Evolutionary conservation across 805 yeast genomes (phyloP), one percentile per base, ranked within the genome.

Genomic region (Grigorovia humatica): DNA sequence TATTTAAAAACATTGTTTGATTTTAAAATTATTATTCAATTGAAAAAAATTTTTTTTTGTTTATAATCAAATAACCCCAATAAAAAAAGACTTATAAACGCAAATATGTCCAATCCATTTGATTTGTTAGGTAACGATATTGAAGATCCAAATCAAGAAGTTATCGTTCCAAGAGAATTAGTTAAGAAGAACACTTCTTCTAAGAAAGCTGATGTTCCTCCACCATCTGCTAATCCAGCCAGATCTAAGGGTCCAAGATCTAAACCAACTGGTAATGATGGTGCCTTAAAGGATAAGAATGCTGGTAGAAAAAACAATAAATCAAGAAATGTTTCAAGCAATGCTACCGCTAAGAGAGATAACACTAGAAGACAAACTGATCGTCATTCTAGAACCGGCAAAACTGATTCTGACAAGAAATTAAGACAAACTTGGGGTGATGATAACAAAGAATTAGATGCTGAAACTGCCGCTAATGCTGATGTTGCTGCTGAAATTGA

Each of bases 351-450:
- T 52, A 80, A 80, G 61, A 79, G 79, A 65, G 69, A 79, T 64
- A 73, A 76, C 68, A 80, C 80, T 74, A 69, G 72, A 66, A 67
- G 64, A 61, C 54, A 74, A 70, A 60, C 69, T 58, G 98, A 91
- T 81, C 93, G 95, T 74, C 93, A 82, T 68, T 81, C 91, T 60
- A 86, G 85, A 78, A 68, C 87, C 59, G 88, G 84, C 67, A 87
- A 85, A 78, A 70, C 81, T 65, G 96, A 89, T 76, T 76, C 96
- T 62, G 80, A 78, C 62, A 90, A 88, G 83, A 83, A 85, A 72
- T 78, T 84, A 66, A 80, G 77, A 71, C 83, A 82, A 74, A 90
- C 89, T 60, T 88, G 96, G 91, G 95, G 96, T 68, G 88, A 83
- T 68, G 81, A 83, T 72, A 74, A 74, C 61, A 79, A 76, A 69